These are phyloP conservation scores for Knufia petricola DNA, from an alignment of 2,329 filamentous ascomycete species.

Conservation along the genomic window DNA sequence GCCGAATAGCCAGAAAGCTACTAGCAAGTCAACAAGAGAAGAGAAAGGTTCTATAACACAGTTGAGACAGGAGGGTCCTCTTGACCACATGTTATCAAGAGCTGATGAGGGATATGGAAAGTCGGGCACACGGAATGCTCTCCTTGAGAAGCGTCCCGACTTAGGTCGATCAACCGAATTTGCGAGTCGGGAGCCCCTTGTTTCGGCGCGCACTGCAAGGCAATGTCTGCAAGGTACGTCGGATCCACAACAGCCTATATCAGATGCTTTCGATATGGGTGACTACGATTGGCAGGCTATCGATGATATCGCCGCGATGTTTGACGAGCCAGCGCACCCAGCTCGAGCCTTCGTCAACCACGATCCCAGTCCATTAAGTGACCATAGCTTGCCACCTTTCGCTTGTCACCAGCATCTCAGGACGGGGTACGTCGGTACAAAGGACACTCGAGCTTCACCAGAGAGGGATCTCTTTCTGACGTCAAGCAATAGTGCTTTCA, in stretches of 20 bases:
- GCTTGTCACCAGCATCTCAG: not conserved
- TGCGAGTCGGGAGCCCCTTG: not conserved
- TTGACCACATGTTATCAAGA: not conserved
- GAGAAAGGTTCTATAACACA: not conserved
- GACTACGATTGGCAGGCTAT: conserved; percentile 6
- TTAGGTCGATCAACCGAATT: too few relatives aligned
- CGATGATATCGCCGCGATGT: not conserved
- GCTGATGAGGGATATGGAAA: not conserved
- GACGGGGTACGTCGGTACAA: not conserved
- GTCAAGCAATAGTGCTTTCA: conserved; percentile 6
- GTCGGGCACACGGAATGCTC: too few relatives aligned
- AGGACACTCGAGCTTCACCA: not conserved
- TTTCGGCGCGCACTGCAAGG: not conserved
- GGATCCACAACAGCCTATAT: too few relatives aligned
- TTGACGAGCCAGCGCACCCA: not conserved
- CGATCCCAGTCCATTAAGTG: not conserved
- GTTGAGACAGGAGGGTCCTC: not conserved
- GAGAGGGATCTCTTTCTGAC: conserved; percentile 2
- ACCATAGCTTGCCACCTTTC: not conserved
- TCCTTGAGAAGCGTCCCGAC: too few relatives aligned
- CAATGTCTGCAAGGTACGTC: not conserved
- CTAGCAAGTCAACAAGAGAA: not conserved
- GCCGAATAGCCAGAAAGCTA: not conserved
- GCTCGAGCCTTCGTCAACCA: not conserved
- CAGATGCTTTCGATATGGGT: not conserved